Percentiles rank a stretch among this genome's conserved stretches.
Evolutionary conservation across 1,284 basidiomycete genomes (phyloP).

Genomic region (Malassezia furfur): DNA sequence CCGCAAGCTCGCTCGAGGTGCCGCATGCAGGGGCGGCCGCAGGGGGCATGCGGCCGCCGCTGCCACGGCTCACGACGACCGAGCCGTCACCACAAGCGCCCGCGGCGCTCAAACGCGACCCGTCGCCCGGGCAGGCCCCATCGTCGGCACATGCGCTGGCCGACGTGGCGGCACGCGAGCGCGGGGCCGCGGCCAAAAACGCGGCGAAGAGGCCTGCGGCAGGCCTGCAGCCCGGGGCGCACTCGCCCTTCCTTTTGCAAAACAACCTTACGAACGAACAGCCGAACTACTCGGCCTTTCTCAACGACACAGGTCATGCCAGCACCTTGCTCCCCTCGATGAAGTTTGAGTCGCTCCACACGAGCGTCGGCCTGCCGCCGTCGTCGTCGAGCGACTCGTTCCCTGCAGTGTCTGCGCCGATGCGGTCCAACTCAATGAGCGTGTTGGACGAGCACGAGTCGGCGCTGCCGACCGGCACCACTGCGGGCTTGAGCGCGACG

Average conservation of each 20-base stretch:
- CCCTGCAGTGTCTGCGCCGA: background rate
- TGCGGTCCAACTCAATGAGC: slow-evolving; percentile 15
- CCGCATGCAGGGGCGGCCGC: background rate
- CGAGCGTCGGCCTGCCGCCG: background rate
- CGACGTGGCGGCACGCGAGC: background rate
- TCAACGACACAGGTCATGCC: background rate
- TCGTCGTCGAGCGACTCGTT: background rate
- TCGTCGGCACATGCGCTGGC: background rate
- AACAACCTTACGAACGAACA: background rate
- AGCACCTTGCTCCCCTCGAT: slow-evolving; percentile 1
- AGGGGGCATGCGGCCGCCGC: background rate
- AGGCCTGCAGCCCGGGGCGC: background rate
- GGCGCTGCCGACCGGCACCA: background rate
- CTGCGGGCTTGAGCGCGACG: background rate
- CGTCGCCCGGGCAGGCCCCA: background rate
- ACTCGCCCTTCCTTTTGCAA: background rate
- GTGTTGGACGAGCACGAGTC: slow-evolving; percentile 6
- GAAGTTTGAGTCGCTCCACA: background rate
- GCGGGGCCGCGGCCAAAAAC: background rate
- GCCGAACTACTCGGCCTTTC: background rate
- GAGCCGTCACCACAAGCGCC: slow-evolving; percentile 1
- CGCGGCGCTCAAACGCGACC: background rate
- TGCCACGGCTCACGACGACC: background rate
- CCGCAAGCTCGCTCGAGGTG: background rate
- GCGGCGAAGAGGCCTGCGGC: background rate